Base-by-base conservation (phyloP, 2,329 filamentous ascomycete species). In the Trichoderma aggressivum region DNA sequence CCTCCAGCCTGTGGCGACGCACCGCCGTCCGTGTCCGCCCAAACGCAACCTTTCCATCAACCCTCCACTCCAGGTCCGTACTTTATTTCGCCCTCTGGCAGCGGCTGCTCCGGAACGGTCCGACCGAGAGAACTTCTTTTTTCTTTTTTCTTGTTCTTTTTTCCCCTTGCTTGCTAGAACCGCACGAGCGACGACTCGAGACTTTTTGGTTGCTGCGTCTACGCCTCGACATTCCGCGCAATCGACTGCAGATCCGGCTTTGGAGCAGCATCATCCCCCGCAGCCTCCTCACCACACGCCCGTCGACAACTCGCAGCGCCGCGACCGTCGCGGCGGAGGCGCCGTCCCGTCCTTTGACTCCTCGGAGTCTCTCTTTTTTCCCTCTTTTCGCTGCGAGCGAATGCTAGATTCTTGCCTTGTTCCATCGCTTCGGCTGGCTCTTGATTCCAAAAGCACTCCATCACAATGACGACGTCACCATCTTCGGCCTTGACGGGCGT, bases 401-500 rank as follows among this genome's bases (percentile, higher is more conserved):
- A 50, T 69, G 65, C 28, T 60, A 60, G 55, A 53, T 69, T 69
- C 14, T 53, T 34, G 30, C 39, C 50, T 69, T 34, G 16, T 32
- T 32, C 28, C 26, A 39, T 47, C 62, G 30, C 56, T 53, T 67
- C 70, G 18, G 53, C 72, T 39, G 55, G 65, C 16, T n/a, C 16
- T 24, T 61, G 55, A 47, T 50, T 59, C 32, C 30, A 61, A 34
- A 32, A 24, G 67, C 66, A 36, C 60, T 74, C 72, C 76, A 73
- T 53, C 36, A 78, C 74, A 76, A 81, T 80, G 78, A 74, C 76
- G 72, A 62, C 76, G 67, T 75, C 81, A 58, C 80, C 82, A 18
- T 82, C 81, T 55, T 85, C 84, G 34, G 85, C 85, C 76, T 80
- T 90, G 75, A 90, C 88, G 74, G 95, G 95, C 80, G 93, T 98